phyloP scores from a whole-genome alignment of 148 eudicot genomes.

The Persicaria maculosa region DNA sequence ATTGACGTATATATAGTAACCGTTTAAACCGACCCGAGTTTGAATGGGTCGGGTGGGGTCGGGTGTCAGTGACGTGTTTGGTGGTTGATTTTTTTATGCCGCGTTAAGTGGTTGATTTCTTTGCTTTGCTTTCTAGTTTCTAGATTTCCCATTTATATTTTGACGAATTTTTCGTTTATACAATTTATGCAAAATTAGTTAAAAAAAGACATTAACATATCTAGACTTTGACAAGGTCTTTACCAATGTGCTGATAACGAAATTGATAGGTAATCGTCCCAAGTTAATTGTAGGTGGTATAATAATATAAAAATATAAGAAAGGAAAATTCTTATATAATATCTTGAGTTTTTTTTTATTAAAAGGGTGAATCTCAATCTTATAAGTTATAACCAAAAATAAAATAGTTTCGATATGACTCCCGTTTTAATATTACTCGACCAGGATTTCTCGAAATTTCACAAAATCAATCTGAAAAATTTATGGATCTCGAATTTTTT shows the following conservation, averaged over 20 bases:
- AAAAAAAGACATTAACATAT: not conserved
- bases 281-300: no score
- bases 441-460: no score
- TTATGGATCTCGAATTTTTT: not conserved
- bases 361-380: no score
- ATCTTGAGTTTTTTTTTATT: no score
- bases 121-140: not conserved
- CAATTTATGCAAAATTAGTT: not conserved
- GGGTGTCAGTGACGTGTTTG: not conserved
- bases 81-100: not conserved
- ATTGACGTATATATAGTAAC: not conserved
- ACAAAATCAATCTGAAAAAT: not conserved
- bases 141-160: not conserved
- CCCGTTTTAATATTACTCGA: no score
- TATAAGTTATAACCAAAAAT: no score
- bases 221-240: not conserved
- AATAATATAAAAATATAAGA: no score
- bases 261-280: no score
- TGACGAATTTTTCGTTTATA: not conserved
- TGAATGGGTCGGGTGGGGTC: not conserved
- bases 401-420: no score
- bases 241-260: not conserved
- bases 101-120: not conserved
- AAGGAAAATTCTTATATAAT: no score
- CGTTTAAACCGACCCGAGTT: not conserved